Evolutionary conservation across 176 grass and related monocot genomes (phyloP), one percentile per base, ranked within the genome.

Genomic region (Rhynchospora pubera): DNA sequence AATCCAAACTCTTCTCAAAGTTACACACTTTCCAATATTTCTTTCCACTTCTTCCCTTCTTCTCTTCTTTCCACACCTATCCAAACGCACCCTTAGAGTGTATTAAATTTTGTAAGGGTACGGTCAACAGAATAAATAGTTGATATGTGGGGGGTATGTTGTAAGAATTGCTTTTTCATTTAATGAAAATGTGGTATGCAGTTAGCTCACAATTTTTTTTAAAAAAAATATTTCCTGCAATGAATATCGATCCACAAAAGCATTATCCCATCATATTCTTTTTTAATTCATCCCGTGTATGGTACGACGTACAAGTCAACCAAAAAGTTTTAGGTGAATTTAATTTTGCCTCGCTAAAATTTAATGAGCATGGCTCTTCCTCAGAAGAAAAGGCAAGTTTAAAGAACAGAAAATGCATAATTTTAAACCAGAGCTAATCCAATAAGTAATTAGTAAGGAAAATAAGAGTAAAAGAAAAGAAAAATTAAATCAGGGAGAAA

Each of bases 311-410:
- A 70, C 66, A 70, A 70, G 66, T 19, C 32, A 45, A 70, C 39
- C 39, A 70, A 45, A 45, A 70, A 45, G 39, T 70, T 21, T 9
- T 70, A 67, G 32, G 32, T 70, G 66, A 32, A 70, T 70, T 70
- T 45, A 70, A 44, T 70, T n/a, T 3, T 70, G 15, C 44, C 66
- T 70, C 39, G 10, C 8, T 24, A 56, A 39, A 61, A 55, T 77
- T 77, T 77, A 77, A 77, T 77, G 72, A 34, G 72, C 50, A 56
- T 77, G 47, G 50, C 24, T 56, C 53, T 74, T 19, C 26, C 70
- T 74, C 28, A 64, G 4, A 64, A 64, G 10, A 9, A n/a, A 70
- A 70, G 14, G 44, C 9, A 74, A 74, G 51, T 51, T 51, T 1
- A 50, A 51, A 51, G 2, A 55, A 22, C 48, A 32, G 24, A 32